phyloP scores from a whole-genome alignment of 2,329 filamentous ascomycete species.

The Rasamsonia emersonii region DNA sequence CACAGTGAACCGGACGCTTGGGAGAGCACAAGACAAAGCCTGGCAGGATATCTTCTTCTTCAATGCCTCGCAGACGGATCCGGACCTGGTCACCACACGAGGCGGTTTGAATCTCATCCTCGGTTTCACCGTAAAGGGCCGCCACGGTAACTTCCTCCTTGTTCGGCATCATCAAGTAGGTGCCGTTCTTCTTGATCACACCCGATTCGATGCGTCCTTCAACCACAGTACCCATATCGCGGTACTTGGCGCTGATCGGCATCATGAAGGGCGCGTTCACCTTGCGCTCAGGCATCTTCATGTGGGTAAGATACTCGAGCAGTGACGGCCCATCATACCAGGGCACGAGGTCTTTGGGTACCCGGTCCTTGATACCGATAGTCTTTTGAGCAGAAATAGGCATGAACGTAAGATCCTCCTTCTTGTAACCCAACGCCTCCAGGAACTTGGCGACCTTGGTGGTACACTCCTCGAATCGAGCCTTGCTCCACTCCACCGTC shows the following conservation, averaged over 20 bases:
- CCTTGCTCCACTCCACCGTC: constrained; percentile 92
- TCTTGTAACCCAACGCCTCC: constrained; percentile 91
- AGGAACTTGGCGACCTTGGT: constrained; percentile 81
- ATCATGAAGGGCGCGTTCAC: constrained; percentile 99
- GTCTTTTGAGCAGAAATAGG: constrained; percentile 86
- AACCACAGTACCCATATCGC: constrained; percentile 93
- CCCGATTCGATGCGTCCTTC: constrained; percentile 96
- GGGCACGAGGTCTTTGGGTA: constrained; percentile 64
- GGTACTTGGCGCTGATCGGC: constrained; percentile 92
- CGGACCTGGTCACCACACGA: constrained; percentile 94
- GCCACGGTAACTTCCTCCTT: constrained; percentile 70
- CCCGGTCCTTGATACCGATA: constrained; percentile 77
- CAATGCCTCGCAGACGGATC: constrained; percentile 81
- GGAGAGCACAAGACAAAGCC: constrained; percentile 95
- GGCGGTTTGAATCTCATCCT: constrained; percentile 75
- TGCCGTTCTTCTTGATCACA: constrained; percentile 82
- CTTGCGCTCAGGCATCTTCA: constrained; percentile 90
- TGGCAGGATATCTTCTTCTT: constrained; percentile 93
- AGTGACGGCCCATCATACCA: constrained; percentile 89
- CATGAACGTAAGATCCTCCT: constrained; percentile 91
- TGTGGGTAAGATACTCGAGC: constrained; percentile 88
- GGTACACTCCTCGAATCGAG: constrained; percentile 86
- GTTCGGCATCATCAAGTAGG: constrained; percentile 92
- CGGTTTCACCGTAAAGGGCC: constrained; percentile 87
- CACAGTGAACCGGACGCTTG: constrained; percentile 87